Evolutionary conservation across 129 eudicot species (phyloP).

Genomic region (Erigeron canadensis): DNA sequence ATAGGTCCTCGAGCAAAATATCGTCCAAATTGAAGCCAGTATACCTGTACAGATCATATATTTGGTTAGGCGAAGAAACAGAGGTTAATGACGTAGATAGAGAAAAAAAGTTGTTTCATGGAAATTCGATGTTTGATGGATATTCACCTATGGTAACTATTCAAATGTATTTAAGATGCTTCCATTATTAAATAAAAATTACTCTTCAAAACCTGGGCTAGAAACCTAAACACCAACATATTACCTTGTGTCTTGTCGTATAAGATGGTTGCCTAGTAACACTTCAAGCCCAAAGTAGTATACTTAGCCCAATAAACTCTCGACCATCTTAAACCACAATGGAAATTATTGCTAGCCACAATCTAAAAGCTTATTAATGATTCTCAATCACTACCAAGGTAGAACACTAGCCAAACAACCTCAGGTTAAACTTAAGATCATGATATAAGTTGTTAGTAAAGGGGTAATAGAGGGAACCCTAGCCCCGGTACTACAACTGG

Average conservation of each 20-base stretch:
- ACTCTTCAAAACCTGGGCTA: not conserved
- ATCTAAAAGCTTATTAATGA: not conserved
- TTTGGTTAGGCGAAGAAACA: conserved; percentile 11
- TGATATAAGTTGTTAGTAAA: too few relatives aligned
- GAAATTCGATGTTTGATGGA: not conserved
- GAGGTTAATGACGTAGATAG: not conserved
- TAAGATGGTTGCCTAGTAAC: not conserved
- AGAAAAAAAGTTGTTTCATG: not conserved
- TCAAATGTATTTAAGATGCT: not conserved
- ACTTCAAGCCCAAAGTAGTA: not conserved
- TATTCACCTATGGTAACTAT: not conserved
- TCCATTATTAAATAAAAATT: not conserved
- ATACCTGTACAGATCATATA: conserved; percentile 58
- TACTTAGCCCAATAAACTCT: not conserved
- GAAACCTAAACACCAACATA: not conserved
- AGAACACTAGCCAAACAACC: too few relatives aligned
- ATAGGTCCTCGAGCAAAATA: conserved; percentile 97
- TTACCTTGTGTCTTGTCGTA: not conserved
- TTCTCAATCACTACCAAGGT: not conserved
- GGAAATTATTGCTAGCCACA: not conserved
- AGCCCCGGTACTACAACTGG: too few relatives aligned
- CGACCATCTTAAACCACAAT: not conserved
- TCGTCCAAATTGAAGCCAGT: conserved; percentile 99
- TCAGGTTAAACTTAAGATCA: too few relatives aligned
- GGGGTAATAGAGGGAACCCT: too few relatives aligned